Base-by-base conservation (phyloP, 1,284 basidiomycete species). In the Amylostereum areolatum region DNA sequence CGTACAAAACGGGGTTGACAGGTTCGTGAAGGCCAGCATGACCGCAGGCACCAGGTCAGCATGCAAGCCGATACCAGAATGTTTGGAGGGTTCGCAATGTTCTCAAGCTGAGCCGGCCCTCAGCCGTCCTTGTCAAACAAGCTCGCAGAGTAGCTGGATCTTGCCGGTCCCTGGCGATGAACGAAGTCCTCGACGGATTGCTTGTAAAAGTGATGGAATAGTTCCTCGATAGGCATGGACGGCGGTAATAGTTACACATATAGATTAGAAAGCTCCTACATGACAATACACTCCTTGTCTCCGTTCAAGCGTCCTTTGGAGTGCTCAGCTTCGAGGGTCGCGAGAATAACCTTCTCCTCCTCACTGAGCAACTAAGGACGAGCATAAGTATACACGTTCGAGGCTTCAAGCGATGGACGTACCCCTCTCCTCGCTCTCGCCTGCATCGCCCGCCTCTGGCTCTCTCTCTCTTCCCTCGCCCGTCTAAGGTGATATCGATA, bases 391-490 rank as follows among this genome's bases (percentile, higher is more conserved):
- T 34, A 35, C 32, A 29, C 25, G 33, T 33, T 35, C 25, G 41
- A 28, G n/a, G 43, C n/a, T 33, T 6, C 41, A 3, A 28, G 29
- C 18, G n/a, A 37, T 11, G 5, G 11, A 67, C 75, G 59, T 59
- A 84, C 73, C 40, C 87, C 86, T 64, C 84, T 89, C 72, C 74
- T 76, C 4, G 79, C 83, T 29, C 86, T 77, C 51, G 75, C 81
- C 59, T 75, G 68, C 77, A 89, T 80, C 1, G 81, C 85, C 61
- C 76, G 79, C 52, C 76, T 62, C 57, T 72, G 71, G 58, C 84
- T 86, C 58, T 81, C 81, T 59, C 75, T 72, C 65, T 89, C 86
- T 8, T 79, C 81, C 66, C 71, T 81, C 33, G 85, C 83, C 25
- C 85, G 84, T 57, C 86, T 89, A 52, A 29, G 45, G 33, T 27